phyloP scores from a whole-genome alignment of 345 rosid genomes.

The Sisymbrium irio region DNA sequence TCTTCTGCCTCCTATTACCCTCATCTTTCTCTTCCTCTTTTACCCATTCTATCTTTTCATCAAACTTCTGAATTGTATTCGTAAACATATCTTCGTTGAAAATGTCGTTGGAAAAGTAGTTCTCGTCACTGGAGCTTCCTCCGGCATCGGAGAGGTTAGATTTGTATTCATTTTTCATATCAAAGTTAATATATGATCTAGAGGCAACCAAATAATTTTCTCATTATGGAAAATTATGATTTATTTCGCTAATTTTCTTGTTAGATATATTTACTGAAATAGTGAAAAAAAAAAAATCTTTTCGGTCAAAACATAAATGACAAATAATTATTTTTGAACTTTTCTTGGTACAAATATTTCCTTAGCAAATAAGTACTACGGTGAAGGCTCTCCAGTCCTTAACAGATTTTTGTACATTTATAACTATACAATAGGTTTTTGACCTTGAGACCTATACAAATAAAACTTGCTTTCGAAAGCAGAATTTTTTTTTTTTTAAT shows the following conservation, averaged over 20 bases:
- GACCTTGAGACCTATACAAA: too few relatives aligned
- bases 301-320: background rate
- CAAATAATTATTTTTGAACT: too few relatives aligned
- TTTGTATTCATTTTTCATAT: background rate
- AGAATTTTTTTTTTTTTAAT: background rate
- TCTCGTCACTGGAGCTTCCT: background rate
- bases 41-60: background rate
- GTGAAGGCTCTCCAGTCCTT: background rate
- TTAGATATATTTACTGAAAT: background rate
- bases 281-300: background rate
- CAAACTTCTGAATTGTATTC: background rate
- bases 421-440: too few relatives aligned
- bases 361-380: too few relatives aligned
- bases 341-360: background rate
- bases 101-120: background rate
- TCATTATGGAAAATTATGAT: too few relatives aligned
- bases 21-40: background rate
- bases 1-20: background rate
- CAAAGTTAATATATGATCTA: background rate
- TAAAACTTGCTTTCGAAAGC: too few relatives aligned
- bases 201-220: too few relatives aligned
- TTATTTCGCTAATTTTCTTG: background rate
- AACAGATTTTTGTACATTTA: background rate
- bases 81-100: background rate
- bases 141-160: conserved; percentile 1